These are phyloP conservation scores for Pichia cactophila DNA, from an alignment of 1,139 yeast genomes.

Conservation along the genomic window DNA sequence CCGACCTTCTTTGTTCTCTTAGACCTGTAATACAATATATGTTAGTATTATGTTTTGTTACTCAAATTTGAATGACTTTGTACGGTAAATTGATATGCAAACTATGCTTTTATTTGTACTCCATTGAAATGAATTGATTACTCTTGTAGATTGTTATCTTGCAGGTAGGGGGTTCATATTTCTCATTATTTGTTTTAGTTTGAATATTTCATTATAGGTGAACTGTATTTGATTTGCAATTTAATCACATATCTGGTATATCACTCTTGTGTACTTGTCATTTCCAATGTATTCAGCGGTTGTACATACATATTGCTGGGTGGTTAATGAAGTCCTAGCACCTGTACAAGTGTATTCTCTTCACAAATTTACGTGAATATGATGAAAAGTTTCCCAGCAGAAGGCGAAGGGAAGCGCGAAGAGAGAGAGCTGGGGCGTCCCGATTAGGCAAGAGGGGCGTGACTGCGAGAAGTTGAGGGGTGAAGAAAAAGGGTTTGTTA, in stretches of 20 bases:
- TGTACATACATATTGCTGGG: conserved; percentile 11
- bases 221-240: too few species aligned
- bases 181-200: too few species aligned
- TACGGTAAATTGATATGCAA: too few species aligned
- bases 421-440: background rate
- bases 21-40: conserved; percentile 51
- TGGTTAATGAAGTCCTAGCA: background rate
- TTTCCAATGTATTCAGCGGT: background rate
- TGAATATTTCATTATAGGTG: too few species aligned
- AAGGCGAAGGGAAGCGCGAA: background rate
- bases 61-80: too few species aligned
- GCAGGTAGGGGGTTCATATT: too few species aligned
- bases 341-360: background rate
- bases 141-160: too few species aligned
- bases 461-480: background rate
- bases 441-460: background rate
- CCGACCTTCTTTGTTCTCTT: conserved; percentile 99
- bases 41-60: conserved; percentile 7
- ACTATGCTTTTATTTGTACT: too few species aligned
- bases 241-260: background rate
- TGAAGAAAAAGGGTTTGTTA: background rate
- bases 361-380: background rate
- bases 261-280: background rate
- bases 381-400: background rate
- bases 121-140: too few species aligned